A percentile compares a stretch with the other conserved stretches of the same genome.
Conservation (phyloP, 371 early-diverging fungal species). For the Lichtheimia ornata region DNA sequence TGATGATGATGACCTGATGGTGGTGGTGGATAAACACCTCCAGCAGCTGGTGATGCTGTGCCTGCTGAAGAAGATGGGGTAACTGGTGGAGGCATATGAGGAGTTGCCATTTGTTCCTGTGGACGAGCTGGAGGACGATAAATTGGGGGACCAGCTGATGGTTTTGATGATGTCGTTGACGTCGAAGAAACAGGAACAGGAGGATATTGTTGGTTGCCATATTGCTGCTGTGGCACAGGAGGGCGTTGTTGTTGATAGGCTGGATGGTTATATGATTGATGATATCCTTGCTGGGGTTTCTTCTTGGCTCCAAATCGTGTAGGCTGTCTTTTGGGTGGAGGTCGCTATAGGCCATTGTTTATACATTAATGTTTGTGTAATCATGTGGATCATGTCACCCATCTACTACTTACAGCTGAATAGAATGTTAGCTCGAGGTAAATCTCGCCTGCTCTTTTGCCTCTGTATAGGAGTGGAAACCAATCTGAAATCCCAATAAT, state of each 20-base stretch:
- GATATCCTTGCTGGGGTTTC: no score
- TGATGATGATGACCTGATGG: not conserved
- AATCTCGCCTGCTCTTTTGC: conserved; percentile 55
- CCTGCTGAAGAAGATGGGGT: conserved; percentile 18
- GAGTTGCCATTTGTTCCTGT: conserved; percentile 16
- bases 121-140: conserved; percentile 16
- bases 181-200: conserved; percentile 20
- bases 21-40: conserved; percentile 11
- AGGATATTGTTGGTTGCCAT: conserved; percentile 10
- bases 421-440: conserved; percentile 62
- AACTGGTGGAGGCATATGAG: conserved; percentile 24
- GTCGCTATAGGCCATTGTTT: conserved; percentile 17
- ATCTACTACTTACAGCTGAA: conserved; percentile 40
- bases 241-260: conserved; percentile 4
- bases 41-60: conserved; percentile 21
- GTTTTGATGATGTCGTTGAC: conserved; percentile 27
- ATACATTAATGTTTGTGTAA: no score
- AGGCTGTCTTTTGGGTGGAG: conserved; percentile 42
- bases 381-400: not conserved
- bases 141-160: conserved; percentile 20
- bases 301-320: conserved; percentile 18
- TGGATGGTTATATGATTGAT: conserved; percentile 4
- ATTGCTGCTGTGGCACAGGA: conserved; percentile 21
- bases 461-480: conserved; percentile 55
- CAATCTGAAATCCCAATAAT: conserved; percentile 29